These are phyloP conservation scores for Agroathelia rolfsii DNA, from an alignment of 1,284 basidiomycete genomes.

Conservation along the genomic window DNA sequence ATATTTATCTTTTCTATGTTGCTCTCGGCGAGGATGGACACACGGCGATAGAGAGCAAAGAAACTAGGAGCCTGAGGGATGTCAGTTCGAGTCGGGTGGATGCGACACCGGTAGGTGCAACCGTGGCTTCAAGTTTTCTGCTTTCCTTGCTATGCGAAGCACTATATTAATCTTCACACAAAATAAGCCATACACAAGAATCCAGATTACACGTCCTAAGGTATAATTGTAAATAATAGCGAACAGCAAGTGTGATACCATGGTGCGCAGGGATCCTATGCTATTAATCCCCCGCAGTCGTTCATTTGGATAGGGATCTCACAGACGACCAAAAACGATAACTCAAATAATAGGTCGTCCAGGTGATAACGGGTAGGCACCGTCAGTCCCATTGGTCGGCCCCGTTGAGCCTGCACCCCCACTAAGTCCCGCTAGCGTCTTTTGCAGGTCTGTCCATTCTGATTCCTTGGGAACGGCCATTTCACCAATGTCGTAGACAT, in stretches of 20 bases:
- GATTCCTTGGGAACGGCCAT: slow-evolving; percentile 74
- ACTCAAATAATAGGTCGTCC: background rate
- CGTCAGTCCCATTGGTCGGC: slow-evolving; percentile 40
- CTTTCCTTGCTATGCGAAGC: no score
- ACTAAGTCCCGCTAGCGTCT: slow-evolving; percentile 58
- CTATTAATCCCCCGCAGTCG: background rate
- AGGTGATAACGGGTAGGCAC: slow-evolving; percentile 36
- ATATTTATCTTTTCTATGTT: slow-evolving; percentile 38
- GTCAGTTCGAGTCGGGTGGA: no score
- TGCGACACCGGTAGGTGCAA: no score
- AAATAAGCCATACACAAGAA: no score
- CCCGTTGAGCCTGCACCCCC: slow-evolving; percentile 27
- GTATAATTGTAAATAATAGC: no score
- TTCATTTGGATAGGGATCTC: background rate
- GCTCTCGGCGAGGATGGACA: no score
- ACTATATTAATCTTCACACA: no score
- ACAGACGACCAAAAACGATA: background rate
- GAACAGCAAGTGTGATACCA: slow-evolving; percentile 13
- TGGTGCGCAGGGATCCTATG: no score
- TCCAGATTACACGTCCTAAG: no score
- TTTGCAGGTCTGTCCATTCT: slow-evolving; percentile 87
- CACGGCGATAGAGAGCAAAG: no score
- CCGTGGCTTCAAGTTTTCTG: no score
- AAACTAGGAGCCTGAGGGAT: no score
- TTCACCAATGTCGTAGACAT: slow-evolving; percentile 93